Base-by-base conservation (phyloP, 2,329 filamentous ascomycete species). In the Furcasterigmium furcatum region DNA sequence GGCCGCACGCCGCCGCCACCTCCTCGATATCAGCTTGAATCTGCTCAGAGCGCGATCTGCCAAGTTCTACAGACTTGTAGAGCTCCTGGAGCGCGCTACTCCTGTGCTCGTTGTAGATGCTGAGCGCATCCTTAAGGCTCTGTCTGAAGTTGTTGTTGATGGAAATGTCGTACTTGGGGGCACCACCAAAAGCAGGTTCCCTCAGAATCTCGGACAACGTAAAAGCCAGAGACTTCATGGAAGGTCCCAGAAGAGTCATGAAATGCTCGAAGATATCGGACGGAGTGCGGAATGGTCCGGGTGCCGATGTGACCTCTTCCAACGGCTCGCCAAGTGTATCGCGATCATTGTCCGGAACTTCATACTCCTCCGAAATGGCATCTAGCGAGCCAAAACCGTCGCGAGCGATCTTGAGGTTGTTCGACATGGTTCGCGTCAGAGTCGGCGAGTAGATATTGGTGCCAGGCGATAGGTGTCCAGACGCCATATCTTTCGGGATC, bases 21-120 rank as follows among this genome's bases (percentile, higher is more conserved):
- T 99, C 94, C 63, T 99, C 94, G 46, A 96, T 91, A 63, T 97
- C 94, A 3, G 92, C 94, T 59, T 95, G 86, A 9, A 92, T 78
- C 50, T 87, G 86, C 43, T 89, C 77, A 0, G 86, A 84, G 35
- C 82, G 78, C 4, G 82, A 73, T 47, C 81, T 81, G 10, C 80
- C 81, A 32, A 91, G 74, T 55, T 91, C 84, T 49, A 91, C 90
- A 43, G 80, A 87, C 51, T 80, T 83, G 64, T 99, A 97, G 1
- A 99, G 75, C 46, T 87, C 78, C 46, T 84, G 77, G 7, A 99
- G 71, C 0, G 94, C 91, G 41, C 86, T 81, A 46, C 80, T 82
- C 53, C 91, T 82, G 9, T 91, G 85, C 45, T 78, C 71, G 40
- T 86, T 85, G 64, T 95, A 99, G 2, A 99, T 69, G 4, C 79